These are phyloP conservation scores for Solanum ossicruentum DNA, from an alignment of 257 asterid species.

Conservation along the genomic window DNA sequence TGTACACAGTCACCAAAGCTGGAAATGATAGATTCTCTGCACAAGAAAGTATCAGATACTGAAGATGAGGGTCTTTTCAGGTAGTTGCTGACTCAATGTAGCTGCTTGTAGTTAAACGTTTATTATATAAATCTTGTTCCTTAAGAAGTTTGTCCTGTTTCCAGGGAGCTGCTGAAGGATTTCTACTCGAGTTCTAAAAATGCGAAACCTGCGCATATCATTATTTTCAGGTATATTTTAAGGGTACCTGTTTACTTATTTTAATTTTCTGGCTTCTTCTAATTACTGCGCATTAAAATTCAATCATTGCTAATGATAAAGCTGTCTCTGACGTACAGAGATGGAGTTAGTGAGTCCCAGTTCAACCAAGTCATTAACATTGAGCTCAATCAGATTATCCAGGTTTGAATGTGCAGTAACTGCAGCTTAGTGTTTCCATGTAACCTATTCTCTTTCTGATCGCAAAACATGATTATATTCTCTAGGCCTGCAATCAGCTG, in stretches of 20 bases:
- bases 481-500: slow-evolving; percentile 52
- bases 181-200: slow-evolving; percentile 24
- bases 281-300: background rate
- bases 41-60: slow-evolving; percentile 20
- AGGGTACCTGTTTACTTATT: background rate
- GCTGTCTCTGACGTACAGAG: slow-evolving; percentile 20
- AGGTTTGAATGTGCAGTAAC: slow-evolving; percentile 20
- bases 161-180: slow-evolving; percentile 50
- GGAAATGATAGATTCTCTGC: slow-evolving; percentile 56
- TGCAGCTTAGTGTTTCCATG: background rate
- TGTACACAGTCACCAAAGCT: slow-evolving; percentile 51
- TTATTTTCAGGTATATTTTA: slow-evolving; percentile 46
- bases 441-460: background rate
- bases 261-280: background rate
- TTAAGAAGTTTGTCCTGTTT: background rate
- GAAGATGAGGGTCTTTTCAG: slow-evolving; percentile 52
- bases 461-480: background rate
- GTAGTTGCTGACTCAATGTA: slow-evolving; percentile 5
- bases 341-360: slow-evolving; percentile 71
- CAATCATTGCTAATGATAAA: background rate
- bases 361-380: slow-evolving; percentile 59
- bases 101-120: background rate
- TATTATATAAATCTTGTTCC: background rate
- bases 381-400: slow-evolving; percentile 55
- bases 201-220: slow-evolving; percentile 44